These are phyloP conservation scores for Gloeopeniophorella convolvens DNA, from an alignment of 768 basidiomycete genomes.

Conservation along the genomic window DNA sequence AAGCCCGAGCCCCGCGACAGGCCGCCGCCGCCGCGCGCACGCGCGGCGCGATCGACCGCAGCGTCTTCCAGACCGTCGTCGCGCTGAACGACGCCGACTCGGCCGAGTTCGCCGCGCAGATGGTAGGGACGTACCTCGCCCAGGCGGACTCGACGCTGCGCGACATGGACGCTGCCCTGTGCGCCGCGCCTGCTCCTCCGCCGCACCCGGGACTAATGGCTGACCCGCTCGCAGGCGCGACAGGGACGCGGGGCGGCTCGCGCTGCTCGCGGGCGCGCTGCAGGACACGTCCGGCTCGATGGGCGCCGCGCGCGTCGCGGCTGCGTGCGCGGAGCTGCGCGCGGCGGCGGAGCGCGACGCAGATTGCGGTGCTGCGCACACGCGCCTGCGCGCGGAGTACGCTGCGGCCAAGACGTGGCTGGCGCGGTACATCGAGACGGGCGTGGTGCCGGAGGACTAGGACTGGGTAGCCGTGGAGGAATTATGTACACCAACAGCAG, in stretches of 20 bases:
- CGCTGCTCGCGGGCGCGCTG: slow-evolving; percentile 3
- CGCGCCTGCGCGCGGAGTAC: not conserved
- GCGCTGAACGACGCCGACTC: slow-evolving; percentile 8
- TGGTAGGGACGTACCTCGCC: slow-evolving; percentile 8
- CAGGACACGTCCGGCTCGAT: slow-evolving; percentile 11
- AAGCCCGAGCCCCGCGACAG: not conserved
- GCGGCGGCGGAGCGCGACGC: not conserved
- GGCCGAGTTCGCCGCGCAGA: slow-evolving; percentile 14
- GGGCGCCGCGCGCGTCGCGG: slow-evolving; percentile 2
- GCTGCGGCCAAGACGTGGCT: slow-evolving; percentile 2
- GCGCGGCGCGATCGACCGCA: slow-evolving; percentile 6
- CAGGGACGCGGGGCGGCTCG: not conserved
- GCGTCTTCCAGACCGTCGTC: slow-evolving; percentile 8
- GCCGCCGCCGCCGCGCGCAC: not conserved
- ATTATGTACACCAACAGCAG: no score
- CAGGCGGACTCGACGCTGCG: slow-evolving; percentile 1
- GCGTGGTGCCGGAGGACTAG: slow-evolving; percentile 2
- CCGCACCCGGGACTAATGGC: not conserved
- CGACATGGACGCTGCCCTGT: slow-evolving; percentile 11
- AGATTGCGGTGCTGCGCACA: slow-evolving; percentile 1
- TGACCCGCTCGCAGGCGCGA: not conserved
- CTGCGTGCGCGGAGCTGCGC: not conserved
- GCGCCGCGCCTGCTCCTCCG: not conserved
- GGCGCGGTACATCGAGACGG: slow-evolving; percentile 7
- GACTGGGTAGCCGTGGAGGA: no score